A percentile compares a stretch with the other conserved stretches of the same genome.
These are phyloP conservation scores for Leccinum longicurvipes DNA, from an alignment of 768 basidiomycete genomes.

Conservation along the genomic window DNA sequence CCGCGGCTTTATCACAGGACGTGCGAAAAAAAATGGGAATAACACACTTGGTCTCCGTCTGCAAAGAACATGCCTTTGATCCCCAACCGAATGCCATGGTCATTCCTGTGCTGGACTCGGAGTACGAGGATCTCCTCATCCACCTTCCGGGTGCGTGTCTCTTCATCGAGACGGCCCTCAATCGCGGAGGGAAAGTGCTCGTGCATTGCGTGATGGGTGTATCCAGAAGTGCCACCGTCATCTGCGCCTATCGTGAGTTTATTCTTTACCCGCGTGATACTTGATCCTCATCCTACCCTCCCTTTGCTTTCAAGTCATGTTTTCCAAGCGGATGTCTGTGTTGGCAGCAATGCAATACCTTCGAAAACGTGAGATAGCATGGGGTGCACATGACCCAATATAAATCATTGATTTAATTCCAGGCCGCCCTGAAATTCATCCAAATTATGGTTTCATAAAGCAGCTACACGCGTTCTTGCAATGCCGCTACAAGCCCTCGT, in stretches of 20 bases:
- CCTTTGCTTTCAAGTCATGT: conserved; percentile 43
- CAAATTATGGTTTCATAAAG: conserved; percentile 52
- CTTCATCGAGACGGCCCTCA: conserved; percentile 62
- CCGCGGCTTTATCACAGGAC: conserved; percentile 33
- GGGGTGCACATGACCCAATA: neutral
- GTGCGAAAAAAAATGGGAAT: conserved; percentile 37
- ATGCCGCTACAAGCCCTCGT: conserved; percentile 46
- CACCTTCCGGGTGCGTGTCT: conserved; percentile 55
- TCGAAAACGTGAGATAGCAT: conserved; percentile 41
- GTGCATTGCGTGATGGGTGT: conserved; percentile 76
- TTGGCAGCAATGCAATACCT: conserved; percentile 47
- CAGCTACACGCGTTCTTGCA: conserved; percentile 54
- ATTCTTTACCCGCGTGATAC: neutral
- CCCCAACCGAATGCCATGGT: conserved; percentile 36
- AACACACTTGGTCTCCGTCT: conserved; percentile 57
- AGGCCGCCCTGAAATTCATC: conserved; percentile 39
- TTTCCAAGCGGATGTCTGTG: conserved; percentile 39
- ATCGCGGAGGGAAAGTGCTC: conserved; percentile 51
- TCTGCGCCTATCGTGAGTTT: conserved; percentile 52
- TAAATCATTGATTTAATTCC: conserved; percentile 7
- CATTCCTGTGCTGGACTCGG: conserved; percentile 41
- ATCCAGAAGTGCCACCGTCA: conserved; percentile 62
- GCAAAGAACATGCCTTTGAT: conserved; percentile 47
- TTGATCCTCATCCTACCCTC: neutral
- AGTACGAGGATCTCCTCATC: conserved; percentile 59